Base-by-base conservation (phyloP, 1,139 yeast genomes). In the Kodamaea alishanica region DNA sequence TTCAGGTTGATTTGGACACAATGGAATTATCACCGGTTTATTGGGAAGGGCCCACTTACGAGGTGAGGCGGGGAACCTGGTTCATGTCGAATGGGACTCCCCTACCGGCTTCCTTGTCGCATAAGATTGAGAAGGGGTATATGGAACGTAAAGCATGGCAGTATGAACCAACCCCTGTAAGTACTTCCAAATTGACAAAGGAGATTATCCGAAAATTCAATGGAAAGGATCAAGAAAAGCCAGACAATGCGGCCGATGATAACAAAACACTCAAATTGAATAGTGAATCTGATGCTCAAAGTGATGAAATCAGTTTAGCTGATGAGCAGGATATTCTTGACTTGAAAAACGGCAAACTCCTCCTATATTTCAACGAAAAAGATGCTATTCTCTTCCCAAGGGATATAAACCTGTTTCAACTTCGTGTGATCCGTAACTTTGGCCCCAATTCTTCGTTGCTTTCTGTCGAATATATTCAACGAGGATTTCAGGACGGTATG, bases 41-140 rank as follows among this genome's bases (percentile, higher is more conserved):
- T 57, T 90, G 97, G 97, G 82, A 79, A 2, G 97, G 97, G 1
- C 95, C 97, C 0, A 65, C 70, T 1, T 92, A 81, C 54, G 92
- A 85, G 46, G 86, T 90, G 1, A 70, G 96, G 28, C 65, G 97
- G 37, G 96, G 96, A 0, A 60, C 80, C 1, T 90, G 98, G 98
- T 88, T 87, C 55, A 66, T 71, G 35, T 58, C 75, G 5, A 77
- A 76, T 38, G 81, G 83, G 2, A 55, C 58, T 6, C 97, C 97
- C 0, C 60, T 88, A 24, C 60, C 73, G 4, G 67, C 66, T 6
- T 58, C 62, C 1, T 42, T 83, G 4, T 67, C 95, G 0, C 63
- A 67, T 2, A 79, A 76, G 38, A 55, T 90, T 12, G 97, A 90
- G 56, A 50, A 53, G 2, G 76, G 77, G 0, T 84, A 76, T 53